Evolutionary conservation across 352 stramenopile species (phyloP), one percentile per base, ranked within the genome.

Genomic region (Thalassiosira exigua): DNA sequence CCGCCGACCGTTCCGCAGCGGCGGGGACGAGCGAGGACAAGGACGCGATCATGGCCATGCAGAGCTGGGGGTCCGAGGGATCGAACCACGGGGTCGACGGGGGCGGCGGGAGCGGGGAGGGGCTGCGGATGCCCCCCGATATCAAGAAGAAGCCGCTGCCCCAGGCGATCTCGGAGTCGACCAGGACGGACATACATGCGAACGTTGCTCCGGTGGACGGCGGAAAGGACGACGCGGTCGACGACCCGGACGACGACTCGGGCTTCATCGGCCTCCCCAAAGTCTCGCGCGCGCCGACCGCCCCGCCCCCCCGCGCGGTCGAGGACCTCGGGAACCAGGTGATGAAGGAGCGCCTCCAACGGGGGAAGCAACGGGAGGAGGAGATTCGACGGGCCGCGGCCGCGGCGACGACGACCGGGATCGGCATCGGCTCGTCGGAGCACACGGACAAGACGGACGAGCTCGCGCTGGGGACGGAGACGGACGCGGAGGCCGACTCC

Each of bases 301-400:
- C 2, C 52, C 5, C 2, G 4, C 27, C 4, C 17, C 3, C 2
- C 7, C 2, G 33, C 12, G 52, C 50, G 39, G 57, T 68, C 2
- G 0, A 58, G 26, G 29, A 76, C 41, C 52, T 69, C 11, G 56
- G 68, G 5, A 76, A 76, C 59, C 68, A 69, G 39, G 66, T 68
- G 12, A 32, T 60, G 3, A 75, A 68, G n/a, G 53, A 75, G 41
- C 19, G 24, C 3, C 33, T 68, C n/a, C 11, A 41, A 30, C 51
- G 41, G 11, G 66, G 46, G 24, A 19, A 21, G 46, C 46, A 68
- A 17, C 44, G 32, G 32, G 57, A 67, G 29, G 30, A 67, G 41
- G 22, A 56, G 36, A 7, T 69, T n/a, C 39, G 11, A 11, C 11
- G n/a, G 39, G 39, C 39, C 11, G n/a, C n/a, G n/a, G 36, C 36